These are phyloP conservation scores for Nyctanthes arbortristis DNA, from an alignment of 257 asterid species.

Conservation along the genomic window DNA sequence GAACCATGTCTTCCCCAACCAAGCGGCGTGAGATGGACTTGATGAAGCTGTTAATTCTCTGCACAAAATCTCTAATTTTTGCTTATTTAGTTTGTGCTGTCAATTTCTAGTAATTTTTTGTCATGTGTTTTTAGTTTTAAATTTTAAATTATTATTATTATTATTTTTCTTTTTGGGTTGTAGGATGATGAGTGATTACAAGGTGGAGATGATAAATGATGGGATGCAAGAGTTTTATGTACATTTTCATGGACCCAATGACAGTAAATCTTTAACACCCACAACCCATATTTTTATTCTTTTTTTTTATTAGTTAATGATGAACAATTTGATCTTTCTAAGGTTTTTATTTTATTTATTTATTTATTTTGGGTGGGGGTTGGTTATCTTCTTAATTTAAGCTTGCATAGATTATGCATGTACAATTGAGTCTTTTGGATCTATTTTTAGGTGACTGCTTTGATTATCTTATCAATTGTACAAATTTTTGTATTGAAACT, in stretches of 20 bases:
- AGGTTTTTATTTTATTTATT: constrained; percentile 20
- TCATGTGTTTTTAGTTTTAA: constrained; percentile 11
- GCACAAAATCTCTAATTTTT: constrained; percentile 16
- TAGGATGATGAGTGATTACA: constrained; percentile 99
- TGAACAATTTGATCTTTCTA: constrained; percentile 26
- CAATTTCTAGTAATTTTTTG: too few relatives aligned
- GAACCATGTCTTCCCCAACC: constrained; percentile 89
- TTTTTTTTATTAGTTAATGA: constrained; percentile 15
- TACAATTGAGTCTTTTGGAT: too few relatives aligned
- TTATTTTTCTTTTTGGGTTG: not conserved
- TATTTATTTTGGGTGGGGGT: too few relatives aligned
- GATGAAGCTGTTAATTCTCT: constrained; percentile 76
- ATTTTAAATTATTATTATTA: not conserved
- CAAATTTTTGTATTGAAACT: too few relatives aligned
- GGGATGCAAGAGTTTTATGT: constrained; percentile 90
- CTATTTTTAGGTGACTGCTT: too few relatives aligned
- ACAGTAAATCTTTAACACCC: constrained; percentile 54
- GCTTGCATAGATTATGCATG: too few relatives aligned
- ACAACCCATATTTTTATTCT: constrained; percentile 24
- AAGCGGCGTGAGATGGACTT: constrained; percentile 98
- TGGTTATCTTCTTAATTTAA: not conserved
- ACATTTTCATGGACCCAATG: constrained; percentile 86
- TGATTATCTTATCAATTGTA: too few relatives aligned
- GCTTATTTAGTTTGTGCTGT: constrained; percentile 1
- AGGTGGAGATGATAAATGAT: constrained; percentile 94